Conservation (phyloP, 805 yeast species). For the Sugiyamaella marilandica region DNA sequence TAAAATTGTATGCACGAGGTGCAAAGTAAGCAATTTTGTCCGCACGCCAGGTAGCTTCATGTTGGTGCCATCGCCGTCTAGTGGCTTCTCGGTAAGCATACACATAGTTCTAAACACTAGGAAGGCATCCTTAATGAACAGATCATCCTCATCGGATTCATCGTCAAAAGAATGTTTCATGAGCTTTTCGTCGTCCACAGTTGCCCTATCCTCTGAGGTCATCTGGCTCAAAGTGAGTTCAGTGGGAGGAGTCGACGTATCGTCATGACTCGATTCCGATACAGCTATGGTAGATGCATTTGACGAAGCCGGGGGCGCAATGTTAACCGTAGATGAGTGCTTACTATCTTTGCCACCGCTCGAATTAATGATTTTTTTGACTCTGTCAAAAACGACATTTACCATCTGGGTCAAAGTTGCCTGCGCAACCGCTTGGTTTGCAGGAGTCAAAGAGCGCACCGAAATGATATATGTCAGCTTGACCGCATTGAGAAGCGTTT, state of each 20-base stretch:
- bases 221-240: constrained; percentile 31
- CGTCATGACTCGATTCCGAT: constrained; percentile 5
- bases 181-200: constrained; percentile 27
- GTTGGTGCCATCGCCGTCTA: constrained; percentile 58
- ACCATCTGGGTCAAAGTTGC: constrained; percentile 91
- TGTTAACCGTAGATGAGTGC: background rate
- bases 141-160: constrained; percentile 55
- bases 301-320: background rate
- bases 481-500: constrained; percentile 79
- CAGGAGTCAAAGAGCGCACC: constrained; percentile 70
- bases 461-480: constrained; percentile 92
- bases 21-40: constrained; percentile 83
- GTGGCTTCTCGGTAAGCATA: constrained; percentile 76
- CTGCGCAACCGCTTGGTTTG: constrained; percentile 92
- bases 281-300: background rate
- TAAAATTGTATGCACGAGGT: constrained; percentile 78
- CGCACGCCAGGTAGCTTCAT: constrained; percentile 86
- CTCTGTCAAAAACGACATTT: constrained; percentile 75
- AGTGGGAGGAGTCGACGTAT: constrained; percentile 4
- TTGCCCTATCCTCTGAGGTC: constrained; percentile 20
- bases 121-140: constrained; percentile 84
- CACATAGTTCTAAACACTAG: constrained; percentile 92
- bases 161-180: constrained; percentile 34
- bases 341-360: background rate
- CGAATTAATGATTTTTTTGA: constrained; percentile 36